Base-by-base conservation (phyloP, 495 filamentous ascomycete genomes). In the Trichocladium antarcticum region DNA sequence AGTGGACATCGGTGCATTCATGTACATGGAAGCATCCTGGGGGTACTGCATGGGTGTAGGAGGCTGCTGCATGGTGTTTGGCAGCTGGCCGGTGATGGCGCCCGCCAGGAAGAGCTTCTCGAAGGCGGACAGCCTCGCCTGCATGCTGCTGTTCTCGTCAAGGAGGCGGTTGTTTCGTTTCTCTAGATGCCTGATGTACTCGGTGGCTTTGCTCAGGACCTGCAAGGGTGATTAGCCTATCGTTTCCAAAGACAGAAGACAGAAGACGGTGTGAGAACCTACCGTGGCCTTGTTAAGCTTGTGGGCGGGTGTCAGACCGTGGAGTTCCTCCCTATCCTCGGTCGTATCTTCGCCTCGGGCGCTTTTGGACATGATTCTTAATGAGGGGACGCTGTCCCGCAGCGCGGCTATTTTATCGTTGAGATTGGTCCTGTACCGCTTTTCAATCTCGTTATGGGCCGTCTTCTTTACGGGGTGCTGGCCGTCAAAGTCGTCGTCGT, bases 381-480 rank as follows among this genome's bases (percentile, higher is more conserved):
- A 71, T 59, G 83, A 89, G 1, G 90, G 90, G 6, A 98, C 85
- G 59, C 85, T 88, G 61, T 94, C 86, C 57, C 88, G 74, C 43
- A 98, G 69, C 38, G 87, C 88, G 44, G 87, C 83, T 55, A 98
- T 96, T 69, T 95, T 98, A 55, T 95, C 89, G 55, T 96, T 96
- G 45, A 98, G 70, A 59, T 98, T 98, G 16, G 83, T 93, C 50
- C 90, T 82, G 63, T 98, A 98, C 48, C 90, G 74, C 69, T 95
- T 95, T 66, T 98, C 90, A 49, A 98, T 94, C 75, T 95, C 88
- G 59, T 95, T 96, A 62, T 98, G 90, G 15, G 90, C 86, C 37
- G 89, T 89, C 71, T 95, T 95, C 73, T 94, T 95, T 9, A 87
- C 76, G 1, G 88, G 86, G 32, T 83, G 82, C 35, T 84, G 79